Evolutionary conservation across 495 filamentous ascomycete genomes (phyloP), one percentile per base, ranked within the genome.

Genomic region (Immersiella caudata): DNA sequence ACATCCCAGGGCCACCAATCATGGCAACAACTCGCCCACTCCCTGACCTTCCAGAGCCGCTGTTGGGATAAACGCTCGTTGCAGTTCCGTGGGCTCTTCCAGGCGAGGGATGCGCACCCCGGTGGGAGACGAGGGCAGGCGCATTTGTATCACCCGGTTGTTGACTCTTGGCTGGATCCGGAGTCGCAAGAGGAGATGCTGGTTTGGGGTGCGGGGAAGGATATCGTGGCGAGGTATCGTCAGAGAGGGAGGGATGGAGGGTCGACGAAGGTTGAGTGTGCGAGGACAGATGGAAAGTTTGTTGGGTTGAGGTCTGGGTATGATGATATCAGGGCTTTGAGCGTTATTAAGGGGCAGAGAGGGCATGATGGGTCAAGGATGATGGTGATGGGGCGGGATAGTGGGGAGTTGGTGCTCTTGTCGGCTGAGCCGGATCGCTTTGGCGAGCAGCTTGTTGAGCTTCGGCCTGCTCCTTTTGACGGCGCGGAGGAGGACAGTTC

Each of bases 181-280:
- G 68, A 66, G 6, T 72, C 68, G 11, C 71, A 71, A n/a, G 65
- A 78, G 22, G 80, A 84, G 67, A 40, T 83, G 21, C 71, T 83
- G 1, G 74, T 79, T 1, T 81, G 78, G 76, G 82, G 82, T 12
- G 78, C 80, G 1, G 82, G 82, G 1, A 79, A 84, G 62, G 77
- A 83, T 40, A 62, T 82, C 4, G 72, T 79, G 6, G 80, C 70
- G 0, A 62, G 80, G 21, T 61, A 76, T 5, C 74, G 78, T 2
- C 60, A 74, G 50, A 76, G n/a, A 71, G 21, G 66, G 63, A 6
- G 68, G 59, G 0, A n/a, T n/a, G n/a, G n/a, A n/a, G 60, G 24
- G 20, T 7, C 50, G 49, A 67, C 71, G 12, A 67, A 63, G 56
- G 74, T 67, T 11, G 70, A 68, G 0, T 82, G 79, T 79, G 65